Conservation (phyloP, 768 basidiomycete species). For the Trametes cingulata region DNA sequence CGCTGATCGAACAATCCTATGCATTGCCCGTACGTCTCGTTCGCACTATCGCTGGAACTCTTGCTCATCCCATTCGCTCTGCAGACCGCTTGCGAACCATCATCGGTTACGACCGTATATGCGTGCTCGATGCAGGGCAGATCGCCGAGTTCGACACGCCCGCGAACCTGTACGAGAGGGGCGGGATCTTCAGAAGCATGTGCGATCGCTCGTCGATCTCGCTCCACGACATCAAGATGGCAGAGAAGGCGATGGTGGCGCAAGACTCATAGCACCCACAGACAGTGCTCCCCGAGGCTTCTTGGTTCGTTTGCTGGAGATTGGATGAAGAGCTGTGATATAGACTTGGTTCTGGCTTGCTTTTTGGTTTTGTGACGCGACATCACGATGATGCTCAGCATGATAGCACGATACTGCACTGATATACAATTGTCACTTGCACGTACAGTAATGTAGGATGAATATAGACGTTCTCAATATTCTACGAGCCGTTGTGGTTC, state of each 20-base stretch:
- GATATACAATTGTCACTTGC: not conserved
- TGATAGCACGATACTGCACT: no score
- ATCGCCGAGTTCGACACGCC: conserved; percentile 90
- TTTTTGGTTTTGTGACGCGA: no score
- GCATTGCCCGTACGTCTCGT: conserved; percentile 73
- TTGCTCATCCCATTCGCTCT: not conserved
- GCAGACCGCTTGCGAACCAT: conserved; percentile 85
- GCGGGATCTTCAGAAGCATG: conserved; percentile 83
- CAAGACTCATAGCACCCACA: not conserved
- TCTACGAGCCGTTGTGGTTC: no score
- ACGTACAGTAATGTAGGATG: not conserved
- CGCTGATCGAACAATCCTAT: conserved; percentile 79
- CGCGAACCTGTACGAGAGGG: conserved; percentile 54
- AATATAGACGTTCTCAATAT: not conserved
- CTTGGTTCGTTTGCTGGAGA: no score
- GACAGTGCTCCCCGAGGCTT: no score
- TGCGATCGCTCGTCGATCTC: conserved; percentile 81
- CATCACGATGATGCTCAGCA: no score
- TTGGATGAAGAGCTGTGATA: no score
- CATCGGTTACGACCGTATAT: conserved; percentile 84
- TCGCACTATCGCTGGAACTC: not conserved
- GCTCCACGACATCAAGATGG: conserved; percentile 61
- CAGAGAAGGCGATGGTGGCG: conserved; percentile 30
- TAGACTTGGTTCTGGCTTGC: no score
- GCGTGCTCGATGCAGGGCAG: conserved; percentile 80